phyloP scores from a whole-genome alignment of 306 rosid species.

The peach (Prunus persica) region Prunus_persica_NCBIv2 NC_034013.1:3145001-3145500 shows the following conservation, averaged over 20 bases:
- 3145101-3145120: constrained; percentile 26
- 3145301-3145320: neutral
- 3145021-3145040: constrained; percentile 8
- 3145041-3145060: neutral
- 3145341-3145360: constrained; percentile 37
- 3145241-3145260: constrained; percentile 11
- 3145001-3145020: constrained; percentile 7
- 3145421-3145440: constrained; percentile 72
- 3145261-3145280: constrained; percentile 21
- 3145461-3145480: constrained; percentile 40
- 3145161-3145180: constrained; percentile 26
- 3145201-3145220: constrained; percentile 14
- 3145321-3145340: constrained; percentile 24
- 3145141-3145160: constrained; percentile 19
- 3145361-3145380: constrained; percentile 93
- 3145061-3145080: neutral
- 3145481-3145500: neutral
- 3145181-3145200: constrained; percentile 15
- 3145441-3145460: constrained; percentile 72
- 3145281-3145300: constrained; percentile 8
- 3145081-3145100: constrained; percentile 3
- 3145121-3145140: constrained; percentile 19
- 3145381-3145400: constrained; percentile 98
- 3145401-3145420: constrained; percentile 97
- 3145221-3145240: neutral